These are phyloP conservation scores for Blastomyces parvus DNA, from an alignment of 2,329 filamentous ascomycete genomes.

Conservation along the genomic window DNA sequence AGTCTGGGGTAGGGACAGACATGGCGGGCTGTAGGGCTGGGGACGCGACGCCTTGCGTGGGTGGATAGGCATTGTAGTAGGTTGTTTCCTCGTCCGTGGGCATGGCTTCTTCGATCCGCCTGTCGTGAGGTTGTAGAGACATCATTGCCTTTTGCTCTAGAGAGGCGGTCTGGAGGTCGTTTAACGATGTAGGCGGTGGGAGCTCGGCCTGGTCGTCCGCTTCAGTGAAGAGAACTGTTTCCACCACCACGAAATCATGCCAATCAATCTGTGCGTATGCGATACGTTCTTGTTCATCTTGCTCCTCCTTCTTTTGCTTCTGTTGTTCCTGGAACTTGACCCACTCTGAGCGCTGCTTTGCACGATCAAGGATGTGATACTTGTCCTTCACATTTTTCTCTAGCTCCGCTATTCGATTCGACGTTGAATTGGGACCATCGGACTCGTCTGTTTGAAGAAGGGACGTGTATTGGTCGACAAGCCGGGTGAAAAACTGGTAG, in stretches of 20 bases:
- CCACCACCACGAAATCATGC: slow-evolving; percentile 94
- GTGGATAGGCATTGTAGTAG: slow-evolving; percentile 44
- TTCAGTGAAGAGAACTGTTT: slow-evolving; percentile 87
- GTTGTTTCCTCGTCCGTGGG: slow-evolving; percentile 58
- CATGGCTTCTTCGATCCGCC: slow-evolving; percentile 91
- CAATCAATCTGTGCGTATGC: slow-evolving; percentile 85
- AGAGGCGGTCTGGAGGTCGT: slow-evolving; percentile 86
- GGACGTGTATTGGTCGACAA: slow-evolving; percentile 88
- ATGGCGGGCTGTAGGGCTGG: slow-evolving; percentile 22
- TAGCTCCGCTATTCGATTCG: slow-evolving; percentile 62
- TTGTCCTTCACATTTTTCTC: slow-evolving; percentile 68
- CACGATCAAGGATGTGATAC: slow-evolving; percentile 67
- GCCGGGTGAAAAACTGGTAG: slow-evolving; percentile 86
- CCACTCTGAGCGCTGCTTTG: slow-evolving; percentile 80
- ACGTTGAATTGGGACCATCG: slow-evolving; percentile 60
- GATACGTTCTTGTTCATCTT: slow-evolving; percentile 69
- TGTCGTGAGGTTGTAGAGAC: slow-evolving; percentile 63
- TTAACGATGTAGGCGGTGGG: slow-evolving; percentile 77
- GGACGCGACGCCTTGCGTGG: slow-evolving; percentile 24
- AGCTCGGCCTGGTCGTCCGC: slow-evolving; percentile 77
- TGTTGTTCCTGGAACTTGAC: slow-evolving; percentile 73
- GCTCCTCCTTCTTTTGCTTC: slow-evolving; percentile 79
- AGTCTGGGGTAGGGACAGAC: slow-evolving; percentile 23
- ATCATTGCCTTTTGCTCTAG: slow-evolving; percentile 90
- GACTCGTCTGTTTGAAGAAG: slow-evolving; percentile 60